These are phyloP conservation scores for Phylloporus rhodoxanthus DNA, from an alignment of 768 basidiomycete genomes.

Conservation along the genomic window DNA sequence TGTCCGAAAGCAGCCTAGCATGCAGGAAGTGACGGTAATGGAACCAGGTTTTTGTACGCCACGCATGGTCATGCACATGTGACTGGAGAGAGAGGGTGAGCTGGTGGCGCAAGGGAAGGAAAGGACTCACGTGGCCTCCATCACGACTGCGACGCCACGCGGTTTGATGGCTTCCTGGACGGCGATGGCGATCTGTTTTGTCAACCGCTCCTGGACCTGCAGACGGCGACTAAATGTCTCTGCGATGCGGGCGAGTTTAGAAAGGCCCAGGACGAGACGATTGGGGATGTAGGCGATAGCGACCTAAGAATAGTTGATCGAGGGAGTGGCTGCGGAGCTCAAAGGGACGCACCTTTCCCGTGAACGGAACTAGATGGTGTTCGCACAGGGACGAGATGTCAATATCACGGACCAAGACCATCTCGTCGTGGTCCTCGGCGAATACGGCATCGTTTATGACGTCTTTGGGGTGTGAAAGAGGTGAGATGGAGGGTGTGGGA, in stretches of 20 bases:
- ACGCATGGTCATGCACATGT: conserved; percentile 99
- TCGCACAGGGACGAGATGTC: conserved; percentile 97
- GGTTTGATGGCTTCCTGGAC: conserved; percentile 98
- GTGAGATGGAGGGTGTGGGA: conserved; percentile 6
- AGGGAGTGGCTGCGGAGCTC: conserved; percentile 17
- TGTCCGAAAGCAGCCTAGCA: conserved; percentile 98
- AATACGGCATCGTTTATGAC: conserved; percentile 99
- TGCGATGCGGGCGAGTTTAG: conserved; percentile 94
- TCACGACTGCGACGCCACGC: conserved; percentile 96
- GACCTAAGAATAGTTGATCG: conserved; percentile 48
- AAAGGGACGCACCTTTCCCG: conserved; percentile 71
- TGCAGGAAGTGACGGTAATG: conserved; percentile 91
- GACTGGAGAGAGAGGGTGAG: conserved; percentile 41
- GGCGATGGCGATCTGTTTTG: conserved; percentile 96
- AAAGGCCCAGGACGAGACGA: conserved; percentile 87
- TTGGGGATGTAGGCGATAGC: conserved; percentile 98
- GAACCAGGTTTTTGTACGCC: conserved; percentile 98
- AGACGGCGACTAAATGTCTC: conserved; percentile 94
- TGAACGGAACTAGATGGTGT: conserved; percentile 97
- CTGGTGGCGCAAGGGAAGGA: conserved; percentile 7
- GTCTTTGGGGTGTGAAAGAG: conserved; percentile 43
- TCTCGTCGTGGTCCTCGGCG: conserved; percentile 98
- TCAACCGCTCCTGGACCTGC: conserved; percentile 96
- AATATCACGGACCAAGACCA: conserved; percentile 97
- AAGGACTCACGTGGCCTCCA: conserved; percentile 87